These are phyloP conservation scores for Paulownia fortunei DNA, from an alignment of 257 asterid species.

Conservation along the genomic window DNA sequence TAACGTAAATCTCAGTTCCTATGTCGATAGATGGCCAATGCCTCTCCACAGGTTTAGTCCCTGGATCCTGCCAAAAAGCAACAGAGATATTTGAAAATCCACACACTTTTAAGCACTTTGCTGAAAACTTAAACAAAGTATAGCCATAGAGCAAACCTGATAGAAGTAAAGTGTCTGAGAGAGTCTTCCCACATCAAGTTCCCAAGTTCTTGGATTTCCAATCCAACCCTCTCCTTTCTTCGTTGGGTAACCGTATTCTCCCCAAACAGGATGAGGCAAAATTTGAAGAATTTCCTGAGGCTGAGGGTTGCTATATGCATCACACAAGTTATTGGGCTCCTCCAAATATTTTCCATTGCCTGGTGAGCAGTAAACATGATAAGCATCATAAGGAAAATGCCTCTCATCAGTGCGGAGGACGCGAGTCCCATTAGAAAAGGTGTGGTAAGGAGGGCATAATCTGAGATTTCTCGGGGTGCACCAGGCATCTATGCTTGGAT, in stretches of 20 bases:
- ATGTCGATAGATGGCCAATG: slow-evolving; percentile 53
- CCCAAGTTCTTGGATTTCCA: slow-evolving; percentile 60
- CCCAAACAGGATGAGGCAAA: no score
- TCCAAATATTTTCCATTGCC: slow-evolving; percentile 49
- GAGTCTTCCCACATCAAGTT: slow-evolving; percentile 58
- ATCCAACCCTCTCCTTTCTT: slow-evolving; percentile 59
- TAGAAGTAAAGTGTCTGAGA: slow-evolving; percentile 57
- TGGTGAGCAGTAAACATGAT: slow-evolving; percentile 58
- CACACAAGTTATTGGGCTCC: slow-evolving; percentile 43
- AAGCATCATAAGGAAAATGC: slow-evolving; percentile 51
- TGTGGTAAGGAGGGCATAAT: slow-evolving; percentile 55
- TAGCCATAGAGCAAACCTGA: slow-evolving; percentile 34
- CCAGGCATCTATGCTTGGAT: slow-evolving; percentile 47
- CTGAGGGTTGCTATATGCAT: slow-evolving; percentile 60
- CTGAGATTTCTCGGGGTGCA: slow-evolving; percentile 33
- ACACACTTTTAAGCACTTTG: no score
- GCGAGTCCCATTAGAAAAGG: slow-evolving; percentile 48
- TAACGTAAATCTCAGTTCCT: slow-evolving; percentile 54
- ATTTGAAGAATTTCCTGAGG: no score
- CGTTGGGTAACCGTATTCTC: no score
- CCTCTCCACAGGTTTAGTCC: slow-evolving; percentile 52
- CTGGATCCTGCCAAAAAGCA: slow-evolving; percentile 50
- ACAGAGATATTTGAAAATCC: neutral
- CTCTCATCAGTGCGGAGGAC: slow-evolving; percentile 40
- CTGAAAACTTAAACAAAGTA: neutral